Evolutionary conservation across 148 eudicot species (phyloP).

Genomic region (Amaranthus palmeri): DNA sequence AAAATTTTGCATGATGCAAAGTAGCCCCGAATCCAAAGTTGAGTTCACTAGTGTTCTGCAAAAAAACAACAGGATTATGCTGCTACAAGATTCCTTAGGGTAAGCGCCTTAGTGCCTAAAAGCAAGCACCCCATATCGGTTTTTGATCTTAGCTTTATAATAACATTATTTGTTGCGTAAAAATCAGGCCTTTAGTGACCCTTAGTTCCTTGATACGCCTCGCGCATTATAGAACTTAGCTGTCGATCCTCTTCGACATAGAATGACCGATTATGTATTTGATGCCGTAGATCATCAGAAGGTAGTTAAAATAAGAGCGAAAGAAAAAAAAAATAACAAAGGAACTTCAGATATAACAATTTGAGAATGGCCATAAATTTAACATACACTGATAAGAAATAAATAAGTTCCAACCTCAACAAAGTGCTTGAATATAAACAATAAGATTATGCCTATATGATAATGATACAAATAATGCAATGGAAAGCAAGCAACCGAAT

Average conservation of each 20-base stretch:
- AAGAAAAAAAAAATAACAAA: not conserved
- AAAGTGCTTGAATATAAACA: slow-evolving; percentile 21
- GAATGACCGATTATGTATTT: not conserved
- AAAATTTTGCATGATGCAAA: too few species aligned
- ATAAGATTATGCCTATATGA: slow-evolving; percentile 8
- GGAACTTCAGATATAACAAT: not conserved
- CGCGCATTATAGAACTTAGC: not conserved
- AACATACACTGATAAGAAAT: not conserved
- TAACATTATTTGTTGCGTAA: too few species aligned
- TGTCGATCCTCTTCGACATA: not conserved
- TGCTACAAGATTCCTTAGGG: too few species aligned
- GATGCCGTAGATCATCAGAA: not conserved
- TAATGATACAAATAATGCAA: slow-evolving; percentile 4
- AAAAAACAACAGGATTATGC: too few species aligned
- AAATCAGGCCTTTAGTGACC: too few species aligned
- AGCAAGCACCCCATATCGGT: too few species aligned
- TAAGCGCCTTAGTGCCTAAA: too few species aligned
- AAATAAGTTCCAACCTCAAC: slow-evolving; percentile 11
- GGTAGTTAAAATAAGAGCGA: not conserved
- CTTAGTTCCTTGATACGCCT: not conserved
- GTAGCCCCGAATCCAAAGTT: too few species aligned
- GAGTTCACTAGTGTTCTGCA: too few species aligned
- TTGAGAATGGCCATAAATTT: not conserved
- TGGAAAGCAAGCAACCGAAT: not conserved
- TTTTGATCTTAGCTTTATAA: too few species aligned